Evolutionary conservation across 2,329 filamentous ascomycete species (phyloP), one percentile per base, ranked within the genome.

Genomic region (Thelonectria rubi): DNA sequence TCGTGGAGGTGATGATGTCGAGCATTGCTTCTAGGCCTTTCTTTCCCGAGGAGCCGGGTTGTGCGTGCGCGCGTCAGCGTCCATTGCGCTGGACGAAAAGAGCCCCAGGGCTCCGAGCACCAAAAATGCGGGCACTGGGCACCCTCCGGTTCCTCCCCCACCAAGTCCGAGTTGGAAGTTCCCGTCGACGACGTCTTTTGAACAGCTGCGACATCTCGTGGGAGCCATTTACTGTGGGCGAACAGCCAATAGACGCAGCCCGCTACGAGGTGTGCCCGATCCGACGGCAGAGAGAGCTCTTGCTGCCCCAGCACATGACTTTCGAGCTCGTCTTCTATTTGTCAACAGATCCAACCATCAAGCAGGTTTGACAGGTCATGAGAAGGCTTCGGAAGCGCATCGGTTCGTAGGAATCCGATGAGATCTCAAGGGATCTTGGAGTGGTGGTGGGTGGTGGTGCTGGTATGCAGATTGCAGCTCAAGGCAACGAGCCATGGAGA

Each of bases 191-290:
- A 37, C 11, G 34, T 37, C 34, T 30, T 30, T 30, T 7, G 26
- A 30, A 9, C 34, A 37, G 45, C 20, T 21, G 21, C 10, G 20
- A 21, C 45, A 24, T 26, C 21, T 47, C 21, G 45, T 30, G 8
- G 45, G 15, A 45, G 43, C 14, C 30, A 45, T 52, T 5, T 30
- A 8, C 8, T 9, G 15, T 48, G 21, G 14, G 26, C 10, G 42
- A 30, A 17, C 56, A 64, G 48, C 74, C 74, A 76, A 76, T 76
- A 26, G 64, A 58, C 55, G 47, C 59, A 50, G 69, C 48, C 54
- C 34, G 47, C 57, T 55, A 45, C 32, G 58, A 62, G 68, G 67
- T 74, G 74, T 75, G 74, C 68, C 66, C 58, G 48, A 65, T 48
- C 65, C 42, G 58, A 68, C 65, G 64, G 66, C 54, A 54, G 48